Conservation (phyloP, 2,329 filamentous ascomycete genomes). For the Diatrype stigma region DNA sequence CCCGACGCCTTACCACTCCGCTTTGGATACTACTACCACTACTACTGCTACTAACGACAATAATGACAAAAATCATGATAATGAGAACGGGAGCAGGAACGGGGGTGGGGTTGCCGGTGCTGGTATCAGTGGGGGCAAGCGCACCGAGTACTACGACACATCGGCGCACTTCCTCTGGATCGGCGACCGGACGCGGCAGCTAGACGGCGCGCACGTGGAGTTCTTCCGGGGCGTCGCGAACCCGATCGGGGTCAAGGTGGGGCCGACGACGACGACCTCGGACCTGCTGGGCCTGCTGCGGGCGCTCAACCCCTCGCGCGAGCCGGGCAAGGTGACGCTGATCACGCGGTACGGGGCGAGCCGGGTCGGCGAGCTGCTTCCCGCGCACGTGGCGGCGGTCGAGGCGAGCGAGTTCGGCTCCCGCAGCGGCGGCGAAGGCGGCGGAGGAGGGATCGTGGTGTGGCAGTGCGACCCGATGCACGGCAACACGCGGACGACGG, state of each 20-base stretch:
- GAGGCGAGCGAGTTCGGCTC: slow-evolving; percentile 71
- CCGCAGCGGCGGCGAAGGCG: no score
- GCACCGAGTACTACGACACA: slow-evolving; percentile 81
- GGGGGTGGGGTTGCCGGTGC: slow-evolving; percentile 17
- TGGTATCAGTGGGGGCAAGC: slow-evolving; percentile 26
- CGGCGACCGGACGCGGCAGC: slow-evolving; percentile 89
- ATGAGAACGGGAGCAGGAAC: slow-evolving; percentile 9
- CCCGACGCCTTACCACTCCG: slow-evolving; percentile 39
- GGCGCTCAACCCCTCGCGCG: slow-evolving; percentile 75
- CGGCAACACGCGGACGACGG: slow-evolving; percentile 69
- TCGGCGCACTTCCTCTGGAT: slow-evolving; percentile 98
- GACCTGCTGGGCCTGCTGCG: slow-evolving; percentile 79
- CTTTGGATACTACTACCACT: no score
- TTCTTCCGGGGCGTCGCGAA: slow-evolving; percentile 97
- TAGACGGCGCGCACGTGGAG: slow-evolving; percentile 91
- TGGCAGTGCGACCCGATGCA: slow-evolving; percentile 99
- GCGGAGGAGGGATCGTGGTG: slow-evolving; percentile 68
- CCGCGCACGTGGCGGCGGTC: slow-evolving; percentile 83
- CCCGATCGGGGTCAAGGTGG: slow-evolving; percentile 94
- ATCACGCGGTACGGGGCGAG: slow-evolving; percentile 90
- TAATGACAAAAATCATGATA: no score
- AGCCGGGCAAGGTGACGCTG: slow-evolving; percentile 89
- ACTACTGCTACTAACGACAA: no score
- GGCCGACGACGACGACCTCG: slow-evolving; percentile 71
- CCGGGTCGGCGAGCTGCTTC: slow-evolving; percentile 72